Evolutionary conservation across 2,329 filamentous ascomycete genomes (phyloP).

Genomic region (Aspergillus glaucus): DNA sequence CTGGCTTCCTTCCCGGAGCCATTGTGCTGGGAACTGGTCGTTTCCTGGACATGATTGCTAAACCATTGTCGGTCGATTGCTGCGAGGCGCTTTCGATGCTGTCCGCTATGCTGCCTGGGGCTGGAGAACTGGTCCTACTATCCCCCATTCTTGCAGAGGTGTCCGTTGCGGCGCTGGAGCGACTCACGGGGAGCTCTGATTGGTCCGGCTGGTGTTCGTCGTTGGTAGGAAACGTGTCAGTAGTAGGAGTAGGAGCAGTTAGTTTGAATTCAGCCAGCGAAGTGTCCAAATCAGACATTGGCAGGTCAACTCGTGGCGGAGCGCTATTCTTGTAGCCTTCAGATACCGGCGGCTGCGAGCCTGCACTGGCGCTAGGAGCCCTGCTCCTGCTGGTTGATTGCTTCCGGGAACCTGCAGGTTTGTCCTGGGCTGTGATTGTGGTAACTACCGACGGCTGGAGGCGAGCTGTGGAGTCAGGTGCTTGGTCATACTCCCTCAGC

Average conservation of each 20-base stretch:
- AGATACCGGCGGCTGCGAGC: conserved; percentile 7
- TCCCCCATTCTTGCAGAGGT: conserved; percentile 46
- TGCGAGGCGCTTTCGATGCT: conserved; percentile 23
- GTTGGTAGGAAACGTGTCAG: background rate
- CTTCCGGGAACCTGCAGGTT: conserved; percentile 4
- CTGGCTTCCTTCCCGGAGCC: conserved; percentile 27
- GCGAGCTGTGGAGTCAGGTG: conserved; percentile 16
- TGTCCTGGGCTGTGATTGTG: conserved; percentile 22
- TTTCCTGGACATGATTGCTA: conserved; percentile 37
- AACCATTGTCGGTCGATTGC: conserved; percentile 25
- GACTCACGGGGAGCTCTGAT: conserved; percentile 36
- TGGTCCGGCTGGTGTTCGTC: conserved; percentile 26
- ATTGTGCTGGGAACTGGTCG: conserved; percentile 29
- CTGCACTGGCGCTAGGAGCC: background rate
- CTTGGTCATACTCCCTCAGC: conserved; percentile 23
- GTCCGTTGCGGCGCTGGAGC: conserved; percentile 60
- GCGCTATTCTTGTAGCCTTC: conserved; percentile 3
- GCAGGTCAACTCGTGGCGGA: conserved; percentile 18
- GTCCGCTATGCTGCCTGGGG: conserved; percentile 31
- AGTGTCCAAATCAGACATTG: conserved; percentile 26
- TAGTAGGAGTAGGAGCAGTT: conserved; percentile 12
- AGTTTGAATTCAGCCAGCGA: conserved; percentile 31
- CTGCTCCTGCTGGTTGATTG: conserved; percentile 26
- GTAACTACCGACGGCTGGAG: conserved; percentile 27
- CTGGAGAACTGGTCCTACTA: conserved; percentile 33